Percentiles rank a stretch among this genome's conserved stretches.
These are phyloP conservation scores for Penicillium sp. DNA, from an alignment of 2,329 filamentous ascomycete genomes.

Conservation along the genomic window DNA sequence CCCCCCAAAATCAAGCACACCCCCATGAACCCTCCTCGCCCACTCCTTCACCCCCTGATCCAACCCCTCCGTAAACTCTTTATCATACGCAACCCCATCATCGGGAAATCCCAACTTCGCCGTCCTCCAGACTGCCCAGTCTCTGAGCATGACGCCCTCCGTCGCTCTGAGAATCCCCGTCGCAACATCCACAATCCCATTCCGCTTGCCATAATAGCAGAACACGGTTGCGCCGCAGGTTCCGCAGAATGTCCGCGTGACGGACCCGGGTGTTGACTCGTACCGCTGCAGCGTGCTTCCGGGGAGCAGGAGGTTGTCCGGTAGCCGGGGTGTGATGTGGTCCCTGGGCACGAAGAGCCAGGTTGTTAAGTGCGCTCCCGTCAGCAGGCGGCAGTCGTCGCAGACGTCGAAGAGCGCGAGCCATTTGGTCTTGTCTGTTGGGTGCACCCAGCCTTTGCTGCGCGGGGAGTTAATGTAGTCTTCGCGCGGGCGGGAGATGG, in stretches of 20 bases:
- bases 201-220: constrained; percentile 42
- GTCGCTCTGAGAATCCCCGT: constrained; percentile 46
- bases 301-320: constrained; percentile 32
- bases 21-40: constrained; percentile 20
- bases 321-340: constrained; percentile 38
- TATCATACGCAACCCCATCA: constrained; percentile 29
- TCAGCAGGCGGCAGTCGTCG: constrained; percentile 47
- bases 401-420: constrained; percentile 33
- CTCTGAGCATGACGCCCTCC: constrained; percentile 46
- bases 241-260: constrained; percentile 50
- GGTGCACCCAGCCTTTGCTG: constrained; percentile 24
- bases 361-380: constrained; percentile 44
- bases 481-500: constrained; percentile 42
- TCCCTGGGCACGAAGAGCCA: constrained; percentile 49
- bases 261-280: constrained; percentile 37
- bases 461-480: constrained; percentile 35
- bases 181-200: constrained; percentile 47
- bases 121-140: constrained; percentile 51
- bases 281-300: constrained; percentile 45
- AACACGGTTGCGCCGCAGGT: constrained; percentile 52
- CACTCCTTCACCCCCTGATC: constrained; percentile 27
- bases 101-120: constrained; percentile 30
- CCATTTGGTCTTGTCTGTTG: constrained; percentile 30
- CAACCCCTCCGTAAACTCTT: constrained; percentile 23
- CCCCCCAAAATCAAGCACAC: constrained; percentile 2